Conservation (phyloP, 202 grass and related monocot genomes). For the Sporobolus alterniflorus region DNA sequence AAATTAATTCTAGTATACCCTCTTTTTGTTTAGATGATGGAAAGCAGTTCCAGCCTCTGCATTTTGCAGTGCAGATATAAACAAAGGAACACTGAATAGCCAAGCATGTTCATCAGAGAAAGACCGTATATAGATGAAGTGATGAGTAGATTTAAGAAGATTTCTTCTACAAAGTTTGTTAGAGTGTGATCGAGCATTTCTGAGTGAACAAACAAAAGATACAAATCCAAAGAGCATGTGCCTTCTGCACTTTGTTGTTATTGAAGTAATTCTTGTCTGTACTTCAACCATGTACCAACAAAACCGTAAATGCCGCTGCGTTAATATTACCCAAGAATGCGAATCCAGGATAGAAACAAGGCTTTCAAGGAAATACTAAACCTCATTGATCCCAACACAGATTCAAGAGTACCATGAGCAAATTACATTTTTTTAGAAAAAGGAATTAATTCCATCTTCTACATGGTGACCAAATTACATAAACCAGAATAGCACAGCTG, state of each 20-base stretch:
- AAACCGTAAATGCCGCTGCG: slow-evolving; percentile 2
- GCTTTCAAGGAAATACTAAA: slow-evolving; percentile 18
- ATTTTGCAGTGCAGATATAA: background rate
- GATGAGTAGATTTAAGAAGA: background rate
- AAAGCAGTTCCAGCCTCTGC: background rate
- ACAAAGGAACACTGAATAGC: background rate
- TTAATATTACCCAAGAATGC: slow-evolving; percentile 1
- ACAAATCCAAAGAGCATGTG: background rate
- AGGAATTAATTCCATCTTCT: no score
- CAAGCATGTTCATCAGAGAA: background rate
- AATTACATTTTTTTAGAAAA: no score
- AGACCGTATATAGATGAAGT: background rate
- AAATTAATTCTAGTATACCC: background rate
- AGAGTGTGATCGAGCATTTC: background rate
- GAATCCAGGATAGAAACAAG: slow-evolving; percentile 1
- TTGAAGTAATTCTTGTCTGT: background rate
- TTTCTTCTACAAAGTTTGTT: background rate
- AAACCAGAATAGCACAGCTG: slow-evolving; percentile 13
- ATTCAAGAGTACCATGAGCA: background rate
- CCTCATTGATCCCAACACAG: slow-evolving; percentile 23
- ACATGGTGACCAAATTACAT: slow-evolving; percentile 10
- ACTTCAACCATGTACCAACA: background rate
- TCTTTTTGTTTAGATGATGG: background rate
- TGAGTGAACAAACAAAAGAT: no score
- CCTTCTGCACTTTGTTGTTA: background rate